Evolutionary conservation across 345 rosid species (phyloP).

Genomic region (Alliaria petiolata): DNA sequence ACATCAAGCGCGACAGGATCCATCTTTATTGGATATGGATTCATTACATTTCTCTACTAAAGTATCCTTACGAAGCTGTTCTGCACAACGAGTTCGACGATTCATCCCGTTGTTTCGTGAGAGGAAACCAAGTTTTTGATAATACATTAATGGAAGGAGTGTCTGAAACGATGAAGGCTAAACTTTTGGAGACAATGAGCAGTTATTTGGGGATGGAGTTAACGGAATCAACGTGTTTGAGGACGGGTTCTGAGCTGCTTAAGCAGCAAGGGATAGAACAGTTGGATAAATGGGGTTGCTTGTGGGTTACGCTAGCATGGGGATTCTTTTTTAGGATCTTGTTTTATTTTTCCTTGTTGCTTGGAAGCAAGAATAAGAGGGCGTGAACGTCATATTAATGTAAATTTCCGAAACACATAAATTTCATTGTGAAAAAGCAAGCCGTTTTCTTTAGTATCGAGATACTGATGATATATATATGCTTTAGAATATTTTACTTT

Average conservation of each 20-base stretch:
- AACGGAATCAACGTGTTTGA: conserved; percentile 62
- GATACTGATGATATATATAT: no score
- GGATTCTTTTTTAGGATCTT: conserved; percentile 80
- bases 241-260: conserved; percentile 55
- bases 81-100: conserved; percentile 59
- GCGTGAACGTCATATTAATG: conserved; percentile 25
- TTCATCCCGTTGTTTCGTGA: conserved; percentile 53
- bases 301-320: conserved; percentile 87
- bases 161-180: conserved; percentile 37
- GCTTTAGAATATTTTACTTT: no score
- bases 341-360: conserved; percentile 62
- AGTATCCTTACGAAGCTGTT: conserved; percentile 74
- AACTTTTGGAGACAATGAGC: conserved; percentile 50
- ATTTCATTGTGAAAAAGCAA: background rate
- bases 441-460: no score
- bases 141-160: conserved; percentile 46
- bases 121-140: conserved; percentile 75
- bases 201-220: conserved; percentile 46
- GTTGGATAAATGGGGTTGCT: conserved; percentile 75
- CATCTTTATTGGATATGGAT: conserved; percentile 79
- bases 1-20: conserved; percentile 60
- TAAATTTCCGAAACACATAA: background rate
- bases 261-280: conserved; percentile 59
- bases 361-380: conserved; percentile 89
- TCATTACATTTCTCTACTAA: conserved; percentile 79